Conservation (phyloP, 1,284 basidiomycete species). For the Grifola frondosa region DNA sequence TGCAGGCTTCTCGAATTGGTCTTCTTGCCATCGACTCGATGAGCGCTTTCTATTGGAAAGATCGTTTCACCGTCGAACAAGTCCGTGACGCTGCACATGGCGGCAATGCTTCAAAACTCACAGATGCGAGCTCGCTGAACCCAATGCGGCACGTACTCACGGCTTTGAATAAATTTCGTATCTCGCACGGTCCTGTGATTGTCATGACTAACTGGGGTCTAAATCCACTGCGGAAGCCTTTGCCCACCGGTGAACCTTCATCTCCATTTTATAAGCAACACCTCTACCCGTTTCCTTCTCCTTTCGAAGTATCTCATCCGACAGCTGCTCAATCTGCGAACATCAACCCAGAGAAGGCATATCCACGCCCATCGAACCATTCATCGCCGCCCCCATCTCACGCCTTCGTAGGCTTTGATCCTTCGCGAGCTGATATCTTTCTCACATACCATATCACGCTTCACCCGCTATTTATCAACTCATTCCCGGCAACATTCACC, state of each 20-base stretch:
- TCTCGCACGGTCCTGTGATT: constrained; percentile 51
- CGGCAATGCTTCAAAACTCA: too few species aligned
- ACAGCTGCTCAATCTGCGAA: neutral
- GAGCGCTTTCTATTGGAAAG: constrained; percentile 75
- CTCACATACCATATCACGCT: constrained; percentile 25
- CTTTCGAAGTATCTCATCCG: too few species aligned
- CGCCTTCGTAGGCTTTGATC: neutral
- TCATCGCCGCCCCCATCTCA: too few species aligned
- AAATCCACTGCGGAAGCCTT: constrained; percentile 28
- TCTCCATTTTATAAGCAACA: constrained; percentile 50
- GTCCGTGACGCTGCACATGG: constrained; percentile 29
- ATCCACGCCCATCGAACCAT: neutral
- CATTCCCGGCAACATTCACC: constrained; percentile 27
- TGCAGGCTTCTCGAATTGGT: constrained; percentile 54
- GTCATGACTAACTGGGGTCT: constrained; percentile 69
- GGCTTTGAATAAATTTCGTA: constrained; percentile 51
- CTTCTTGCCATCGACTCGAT: constrained; percentile 73
- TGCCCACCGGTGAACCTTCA: constrained; percentile 20
- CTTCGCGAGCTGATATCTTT: neutral
- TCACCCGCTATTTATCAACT: constrained; percentile 25
- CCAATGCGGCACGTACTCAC: constrained; percentile 46
- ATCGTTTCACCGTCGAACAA: constrained; percentile 66
- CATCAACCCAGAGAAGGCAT: neutral
- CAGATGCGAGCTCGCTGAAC: constrained; percentile 24
- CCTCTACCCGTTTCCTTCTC: constrained; percentile 47